Percentiles rank a stretch among this genome's conserved stretches.
phyloP scores from a whole-genome alignment of 306 rosid species.

The Sophora flavescens region DNA sequence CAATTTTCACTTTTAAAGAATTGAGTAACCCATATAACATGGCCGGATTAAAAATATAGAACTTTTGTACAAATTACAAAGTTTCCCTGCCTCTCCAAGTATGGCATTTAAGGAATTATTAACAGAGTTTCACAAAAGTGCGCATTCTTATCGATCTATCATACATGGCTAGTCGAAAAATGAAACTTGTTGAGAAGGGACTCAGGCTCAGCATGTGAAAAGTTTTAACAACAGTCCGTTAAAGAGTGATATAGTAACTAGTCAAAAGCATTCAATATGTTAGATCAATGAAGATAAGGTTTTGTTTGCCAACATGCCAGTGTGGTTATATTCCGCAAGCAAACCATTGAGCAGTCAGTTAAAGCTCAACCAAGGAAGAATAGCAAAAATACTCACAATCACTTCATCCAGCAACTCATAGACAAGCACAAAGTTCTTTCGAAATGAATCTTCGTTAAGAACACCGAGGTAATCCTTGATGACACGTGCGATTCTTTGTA shows the following conservation, averaged over 20 bases:
- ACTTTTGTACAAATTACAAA: slow-evolving; percentile 25
- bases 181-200: background rate
- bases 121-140: slow-evolving; percentile 22
- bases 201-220: slow-evolving; percentile 3
- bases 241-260: slow-evolving; percentile 14
- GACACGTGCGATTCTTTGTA: slow-evolving; percentile 88
- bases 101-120: background rate
- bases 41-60: slow-evolving; percentile 17
- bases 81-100: slow-evolving; percentile 29
- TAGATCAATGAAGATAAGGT: slow-evolving; percentile 1
- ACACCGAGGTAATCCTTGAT: slow-evolving; percentile 93
- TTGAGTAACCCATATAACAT: slow-evolving; percentile 24
- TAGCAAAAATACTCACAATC: slow-evolving; percentile 62
- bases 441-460: slow-evolving; percentile 86
- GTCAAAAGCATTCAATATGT: background rate
- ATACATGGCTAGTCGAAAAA: slow-evolving; percentile 17
- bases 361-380: slow-evolving; percentile 20
- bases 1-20: background rate
- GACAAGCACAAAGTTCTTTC: slow-evolving; percentile 94
- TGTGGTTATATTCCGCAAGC: slow-evolving; percentile 1
- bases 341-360: slow-evolving; percentile 24
- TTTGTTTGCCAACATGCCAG: background rate
- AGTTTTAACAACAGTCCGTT: background rate
- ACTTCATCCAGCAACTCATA: slow-evolving; percentile 96
- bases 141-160: background rate